Evolutionary conservation across 805 yeast species (phyloP), one percentile per base, ranked within the genome.

Genomic region (Saccharomycopsis sp.): DNA sequence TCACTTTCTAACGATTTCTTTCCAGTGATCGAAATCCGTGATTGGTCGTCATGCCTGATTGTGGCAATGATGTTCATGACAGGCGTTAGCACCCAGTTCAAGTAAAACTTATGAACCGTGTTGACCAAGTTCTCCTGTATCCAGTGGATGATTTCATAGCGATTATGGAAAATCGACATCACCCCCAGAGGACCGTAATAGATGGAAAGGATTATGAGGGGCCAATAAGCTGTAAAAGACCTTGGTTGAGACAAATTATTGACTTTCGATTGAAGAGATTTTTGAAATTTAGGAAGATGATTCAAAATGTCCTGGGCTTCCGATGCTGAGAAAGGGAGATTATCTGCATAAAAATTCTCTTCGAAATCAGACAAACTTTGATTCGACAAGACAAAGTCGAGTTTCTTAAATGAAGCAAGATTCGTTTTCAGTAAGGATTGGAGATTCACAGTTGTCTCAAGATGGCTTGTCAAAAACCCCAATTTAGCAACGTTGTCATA

Each of bases 51-150:
- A 57, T 84, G 92, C 39, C 92, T 69, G n/a, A 89, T 77, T 0
- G 94, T 86, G 35, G 74, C 69, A 49, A 85, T 62, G 48, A 89
- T 78, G 51, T 82, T 78, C 31, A 65, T 63, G 15, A 83, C 54
- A 1, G 97, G 98, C 34, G 71, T 70, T 30, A 85, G 62, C 3
- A 89, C 70, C 97, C 98, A 89, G 56, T 88, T 86, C 23, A 66
- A 59, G 65, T 78, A 71, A 51, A 88, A 80, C 3, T 89, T 85
- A 21, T 55, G 53, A 1, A 67, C 53, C 0, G 94, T 79, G n/a
- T 77, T 83, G 12, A 77, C 57, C 4, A 85, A 54, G 39, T 80
- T 79, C 37, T 65, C 63, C 38, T 64, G 61, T 33, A 76, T 43
- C 79, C 92, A 84, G 1, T 64, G 54, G 2, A 64, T 47, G 13